Evolutionary conservation across 257 asterid genomes (phyloP), one percentile per base, ranked within the genome.

Genomic region (Euphrasia confusa): DNA sequence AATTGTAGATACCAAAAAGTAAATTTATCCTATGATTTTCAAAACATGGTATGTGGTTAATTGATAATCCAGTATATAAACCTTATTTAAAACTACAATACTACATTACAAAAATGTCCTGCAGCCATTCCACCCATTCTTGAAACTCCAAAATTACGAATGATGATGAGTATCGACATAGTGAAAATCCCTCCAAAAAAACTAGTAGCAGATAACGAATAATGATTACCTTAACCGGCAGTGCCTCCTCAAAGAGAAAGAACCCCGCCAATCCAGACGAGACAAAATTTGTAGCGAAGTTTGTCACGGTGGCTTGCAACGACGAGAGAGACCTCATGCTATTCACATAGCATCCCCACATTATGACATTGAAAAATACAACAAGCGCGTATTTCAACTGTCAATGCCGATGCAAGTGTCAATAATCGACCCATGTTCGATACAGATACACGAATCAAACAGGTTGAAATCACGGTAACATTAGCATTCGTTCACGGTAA

Each of bases 321-420:
- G 95, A 89, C 2, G 96, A 89, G 37, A 92, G 90, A 45, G 91
- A 84, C 81, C 83, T 89, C 74, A 84, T 75, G 83, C 97, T 92
- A 80, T 81, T 86, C 48, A 92, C 81, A 68, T 84, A 92, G 79
- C 96, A 89, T 71, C 95, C 99, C 99, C 99, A 92, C 97, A 92
- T 92, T 15, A 80, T 32, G 37, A 83, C 79, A 65, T 89, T 92
- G 84, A 81, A 81, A 15, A 80, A 39, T 65, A 89, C 68, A 68
- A 89, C 95, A 76, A 81, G 57, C 7, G 73, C 87, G 73, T 82
- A 92, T 76, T 78, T 83, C 64, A 89, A 63, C 96, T 86, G 87
- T 48, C 66, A 57, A 62, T 27, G 61, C 15, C 37, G 11, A 65
- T 47, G n/a, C 14, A 60, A 71, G 50, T 54, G 63, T 70, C 58